Conservation (phyloP, 345 rosid species). For the Eucalyptus coolabah region DNA sequence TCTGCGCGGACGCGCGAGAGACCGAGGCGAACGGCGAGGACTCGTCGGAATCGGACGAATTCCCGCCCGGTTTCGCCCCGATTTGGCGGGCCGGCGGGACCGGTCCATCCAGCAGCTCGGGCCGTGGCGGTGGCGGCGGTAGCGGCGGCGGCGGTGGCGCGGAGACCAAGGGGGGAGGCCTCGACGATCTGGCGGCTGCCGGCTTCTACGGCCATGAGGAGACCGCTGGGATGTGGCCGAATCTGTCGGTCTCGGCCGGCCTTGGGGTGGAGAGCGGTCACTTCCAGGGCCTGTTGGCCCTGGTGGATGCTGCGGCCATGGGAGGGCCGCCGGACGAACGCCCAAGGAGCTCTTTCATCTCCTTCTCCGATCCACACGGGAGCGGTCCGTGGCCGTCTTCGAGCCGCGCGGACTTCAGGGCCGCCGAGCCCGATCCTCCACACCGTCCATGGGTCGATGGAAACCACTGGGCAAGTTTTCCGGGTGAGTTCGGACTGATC, state of each 20-base stretch:
- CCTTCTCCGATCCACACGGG: neutral
- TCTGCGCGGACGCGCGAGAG: constrained; percentile 11
- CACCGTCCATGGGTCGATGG: neutral
- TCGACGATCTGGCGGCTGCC: neutral
- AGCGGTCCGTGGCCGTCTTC: neutral
- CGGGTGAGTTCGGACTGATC: constrained; percentile 6
- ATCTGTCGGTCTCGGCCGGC: neutral
- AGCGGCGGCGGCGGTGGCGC: neutral
- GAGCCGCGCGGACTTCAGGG: neutral
- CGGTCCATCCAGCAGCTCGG: neutral
- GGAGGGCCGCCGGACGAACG: neutral
- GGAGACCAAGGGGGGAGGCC: neutral
- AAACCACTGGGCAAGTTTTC: neutral
- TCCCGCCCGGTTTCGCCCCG: constrained; percentile 5
- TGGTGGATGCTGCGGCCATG: constrained; percentile 28
- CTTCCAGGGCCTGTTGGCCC: constrained; percentile 37
- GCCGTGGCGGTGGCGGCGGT: neutral
- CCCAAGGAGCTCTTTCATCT: neutral
- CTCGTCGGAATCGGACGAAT: constrained; percentile 8
- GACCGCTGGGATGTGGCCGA: neutral
- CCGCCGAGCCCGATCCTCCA: neutral
- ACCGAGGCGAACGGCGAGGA: constrained; percentile 1
- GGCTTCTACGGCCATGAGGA: neutral
- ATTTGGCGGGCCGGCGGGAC: neutral
- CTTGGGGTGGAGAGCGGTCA: constrained; percentile 9